phyloP scores from a whole-genome alignment of 2,329 filamentous ascomycete species.

The Botrytis fragariae region DNA sequence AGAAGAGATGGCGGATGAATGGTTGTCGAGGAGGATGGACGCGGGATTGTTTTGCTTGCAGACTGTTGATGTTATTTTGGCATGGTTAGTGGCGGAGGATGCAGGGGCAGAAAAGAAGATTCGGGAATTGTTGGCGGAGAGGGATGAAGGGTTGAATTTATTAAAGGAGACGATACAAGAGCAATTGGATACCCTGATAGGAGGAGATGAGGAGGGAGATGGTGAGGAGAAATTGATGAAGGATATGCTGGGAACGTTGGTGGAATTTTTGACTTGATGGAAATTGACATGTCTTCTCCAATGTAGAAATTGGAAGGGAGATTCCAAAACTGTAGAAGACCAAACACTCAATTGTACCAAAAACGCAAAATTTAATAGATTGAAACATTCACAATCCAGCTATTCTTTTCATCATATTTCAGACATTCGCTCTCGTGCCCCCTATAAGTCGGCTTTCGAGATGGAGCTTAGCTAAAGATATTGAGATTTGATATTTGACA shows the following conservation, averaged over 20 bases:
- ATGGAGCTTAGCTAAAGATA: neutral
- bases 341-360: neutral
- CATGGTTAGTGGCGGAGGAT: conserved; percentile 92
- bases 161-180: conserved; percentile 66
- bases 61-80: conserved; percentile 77
- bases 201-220: neutral
- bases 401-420: neutral
- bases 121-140: conserved; percentile 60
- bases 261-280: conserved; percentile 45
- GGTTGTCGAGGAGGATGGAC: conserved; percentile 73
- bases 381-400: neutral
- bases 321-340: neutral
- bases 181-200: conserved; percentile 11
- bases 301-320: no score
- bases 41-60: conserved; percentile 83
- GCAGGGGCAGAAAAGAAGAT: conserved; percentile 68
- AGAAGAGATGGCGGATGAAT: conserved; percentile 64
- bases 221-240: conserved; percentile 47
- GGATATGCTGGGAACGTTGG: conserved; percentile 65
- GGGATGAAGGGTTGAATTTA: conserved; percentile 61
- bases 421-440: neutral
- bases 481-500: neutral
- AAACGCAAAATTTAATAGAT: neutral
- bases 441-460: neutral
- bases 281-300: neutral